phyloP scores from a whole-genome alignment of 306 rosid species.

The Ammopiptanthus mongolicus region DNA sequence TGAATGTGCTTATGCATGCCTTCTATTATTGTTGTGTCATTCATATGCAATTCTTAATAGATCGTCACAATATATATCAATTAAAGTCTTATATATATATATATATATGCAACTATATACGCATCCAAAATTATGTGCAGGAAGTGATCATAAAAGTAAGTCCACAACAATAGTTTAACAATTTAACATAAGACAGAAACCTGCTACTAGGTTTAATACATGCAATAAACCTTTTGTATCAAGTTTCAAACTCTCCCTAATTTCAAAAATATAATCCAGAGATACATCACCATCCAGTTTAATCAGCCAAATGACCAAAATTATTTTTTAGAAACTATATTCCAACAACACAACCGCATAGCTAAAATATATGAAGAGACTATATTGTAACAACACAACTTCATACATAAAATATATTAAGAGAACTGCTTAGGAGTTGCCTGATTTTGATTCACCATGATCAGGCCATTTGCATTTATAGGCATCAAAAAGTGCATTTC shows the following conservation, averaged over 20 bases:
- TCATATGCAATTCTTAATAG: background rate
- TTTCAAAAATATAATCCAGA: no score
- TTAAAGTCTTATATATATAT: no score
- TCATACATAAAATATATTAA: background rate
- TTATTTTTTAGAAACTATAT: no score
- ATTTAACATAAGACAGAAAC: background rate
- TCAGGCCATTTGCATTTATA: background rate
- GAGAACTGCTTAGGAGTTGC: background rate
- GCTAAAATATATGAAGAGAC: background rate
- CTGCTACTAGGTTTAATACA: background rate
- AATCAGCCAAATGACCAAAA: no score
- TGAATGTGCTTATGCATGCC: background rate
- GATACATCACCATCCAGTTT: no score
- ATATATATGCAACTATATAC: constrained; percentile 18
- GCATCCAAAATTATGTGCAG: constrained; percentile 20
- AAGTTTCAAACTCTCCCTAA: no score
- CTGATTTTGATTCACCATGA: background rate
- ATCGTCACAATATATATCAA: background rate
- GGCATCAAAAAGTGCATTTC: background rate
- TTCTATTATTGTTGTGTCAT: background rate
- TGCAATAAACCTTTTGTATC: background rate
- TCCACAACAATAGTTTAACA: background rate
- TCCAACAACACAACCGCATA: no score
- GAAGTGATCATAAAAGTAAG: background rate
- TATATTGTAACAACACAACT: background rate